These are phyloP conservation scores for Ceratocystis ficicola DNA, from an alignment of 2,329 filamentous ascomycete genomes.

Conservation along the genomic window DNA sequence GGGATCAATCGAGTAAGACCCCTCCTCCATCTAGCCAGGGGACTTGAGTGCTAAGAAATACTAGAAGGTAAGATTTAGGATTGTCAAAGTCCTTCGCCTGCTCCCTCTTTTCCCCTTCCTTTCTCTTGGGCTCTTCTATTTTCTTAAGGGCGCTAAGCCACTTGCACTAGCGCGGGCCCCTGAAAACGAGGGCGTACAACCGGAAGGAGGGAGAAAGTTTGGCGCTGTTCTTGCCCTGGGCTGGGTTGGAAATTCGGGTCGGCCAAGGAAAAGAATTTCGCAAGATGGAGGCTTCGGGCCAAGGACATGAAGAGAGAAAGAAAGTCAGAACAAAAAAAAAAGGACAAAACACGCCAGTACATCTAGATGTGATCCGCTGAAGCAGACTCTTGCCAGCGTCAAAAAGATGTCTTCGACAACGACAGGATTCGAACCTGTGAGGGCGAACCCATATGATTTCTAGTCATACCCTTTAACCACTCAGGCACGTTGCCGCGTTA, in stretches of 20 bases:
- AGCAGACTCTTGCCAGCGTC: accelerated
- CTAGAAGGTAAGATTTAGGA: neutral
- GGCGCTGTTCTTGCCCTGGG: neutral
- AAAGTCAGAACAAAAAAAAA: neutral
- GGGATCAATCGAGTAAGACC: no score
- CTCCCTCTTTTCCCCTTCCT: neutral
- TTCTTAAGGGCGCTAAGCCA: neutral
- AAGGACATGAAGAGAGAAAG: neutral
- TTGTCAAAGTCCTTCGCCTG: neutral
- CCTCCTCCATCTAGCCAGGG: neutral
- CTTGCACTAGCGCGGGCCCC: conserved; percentile 3
- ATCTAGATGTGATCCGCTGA: neutral
- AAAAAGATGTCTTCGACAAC: neutral
- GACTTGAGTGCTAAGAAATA: neutral
- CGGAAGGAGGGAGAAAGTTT: neutral
- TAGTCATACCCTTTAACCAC: conserved; percentile 23
- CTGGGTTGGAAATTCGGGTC: neutral
- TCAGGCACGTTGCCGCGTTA: conserved; percentile 20
- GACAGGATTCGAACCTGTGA: conserved; percentile 22
- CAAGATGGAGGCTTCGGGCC: neutral
- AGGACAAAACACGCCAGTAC: neutral
- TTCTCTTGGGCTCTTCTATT: neutral
- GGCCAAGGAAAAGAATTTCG: neutral
- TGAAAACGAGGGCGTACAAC: neutral
- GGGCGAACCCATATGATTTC: conserved; percentile 22